Evolutionary conservation across 2,329 filamentous ascomycete genomes (phyloP).

Genomic region (Phaeoacremonium minimum): DNA sequence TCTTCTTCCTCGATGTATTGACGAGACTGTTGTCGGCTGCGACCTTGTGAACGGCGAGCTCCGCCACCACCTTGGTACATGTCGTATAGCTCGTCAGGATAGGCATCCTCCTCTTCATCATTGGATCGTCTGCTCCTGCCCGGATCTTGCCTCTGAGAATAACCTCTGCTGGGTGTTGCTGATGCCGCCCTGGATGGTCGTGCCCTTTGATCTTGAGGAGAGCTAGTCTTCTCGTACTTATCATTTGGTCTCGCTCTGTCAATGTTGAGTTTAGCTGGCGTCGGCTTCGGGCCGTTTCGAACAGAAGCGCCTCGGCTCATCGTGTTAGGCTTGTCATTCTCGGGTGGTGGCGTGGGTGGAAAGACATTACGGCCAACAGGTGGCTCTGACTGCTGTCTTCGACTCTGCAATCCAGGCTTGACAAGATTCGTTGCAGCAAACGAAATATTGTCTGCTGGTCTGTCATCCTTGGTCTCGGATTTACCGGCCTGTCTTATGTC

Average conservation of each 20-base stretch:
- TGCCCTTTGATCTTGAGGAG: conserved; percentile 35
- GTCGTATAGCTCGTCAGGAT: conserved; percentile 68
- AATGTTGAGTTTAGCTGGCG: conserved; percentile 60
- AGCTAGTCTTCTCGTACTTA: conserved; percentile 48
- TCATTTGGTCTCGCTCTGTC: conserved; percentile 48
- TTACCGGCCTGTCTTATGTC: conserved; percentile 38
- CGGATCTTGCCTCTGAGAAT: conserved; percentile 33
- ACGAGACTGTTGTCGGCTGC: conserved; percentile 35
- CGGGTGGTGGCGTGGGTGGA: conserved; percentile 96
- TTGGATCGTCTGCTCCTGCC: conserved; percentile 22
- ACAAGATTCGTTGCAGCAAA: conserved; percentile 92
- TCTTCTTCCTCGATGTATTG: conserved; percentile 79
- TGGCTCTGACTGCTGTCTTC: conserved; percentile 81
- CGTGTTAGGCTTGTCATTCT: conserved; percentile 62
- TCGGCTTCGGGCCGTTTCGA: conserved; percentile 55
- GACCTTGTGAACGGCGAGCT: conserved; percentile 27
- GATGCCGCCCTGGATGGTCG: conserved; percentile 39
- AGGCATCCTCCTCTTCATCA: conserved; percentile 57
- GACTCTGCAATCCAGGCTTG: conserved; percentile 75
- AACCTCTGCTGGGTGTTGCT: conserved; percentile 36
- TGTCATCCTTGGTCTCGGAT: conserved; percentile 65
- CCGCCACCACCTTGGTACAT: conserved; percentile 45
- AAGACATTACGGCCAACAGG: conserved; percentile 77
- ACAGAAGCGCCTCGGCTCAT: conserved; percentile 56
- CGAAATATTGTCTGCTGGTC: conserved; percentile 78